phyloP scores from a whole-genome alignment of 352 stramenopile species.

The Phytophthora ramorum region DNA sequence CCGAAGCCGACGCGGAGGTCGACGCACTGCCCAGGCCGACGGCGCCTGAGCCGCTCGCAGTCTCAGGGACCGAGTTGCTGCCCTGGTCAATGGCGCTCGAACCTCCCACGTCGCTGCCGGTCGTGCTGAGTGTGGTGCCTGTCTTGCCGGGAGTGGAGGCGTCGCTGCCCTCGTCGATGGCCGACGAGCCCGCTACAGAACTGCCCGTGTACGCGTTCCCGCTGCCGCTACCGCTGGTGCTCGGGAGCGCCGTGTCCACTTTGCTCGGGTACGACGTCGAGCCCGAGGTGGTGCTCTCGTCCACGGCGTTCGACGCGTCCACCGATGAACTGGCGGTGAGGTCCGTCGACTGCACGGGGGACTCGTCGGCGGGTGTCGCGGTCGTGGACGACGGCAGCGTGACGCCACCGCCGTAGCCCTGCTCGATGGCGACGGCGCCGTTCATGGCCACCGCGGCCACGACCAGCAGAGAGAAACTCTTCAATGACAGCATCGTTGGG shows the following conservation, averaged over 20 bases:
- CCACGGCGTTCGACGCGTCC: slow-evolving; percentile 15
- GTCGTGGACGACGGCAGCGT: slow-evolving; percentile 17
- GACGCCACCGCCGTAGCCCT: slow-evolving; percentile 31
- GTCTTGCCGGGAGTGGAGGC: slow-evolving; percentile 9
- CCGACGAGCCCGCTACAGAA: slow-evolving; percentile 19
- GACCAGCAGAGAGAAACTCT: slow-evolving; percentile 29
- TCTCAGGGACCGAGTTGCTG: slow-evolving; percentile 13
- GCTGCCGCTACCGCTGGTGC: slow-evolving; percentile 15
- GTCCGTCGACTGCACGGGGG: slow-evolving; percentile 12
- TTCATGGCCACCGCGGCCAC: slow-evolving; percentile 32
- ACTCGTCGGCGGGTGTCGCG: slow-evolving; percentile 17
- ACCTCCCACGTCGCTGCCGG: slow-evolving; percentile 19
- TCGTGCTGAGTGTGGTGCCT: slow-evolving; percentile 12
- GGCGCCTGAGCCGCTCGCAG: slow-evolving; percentile 5
- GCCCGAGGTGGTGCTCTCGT: slow-evolving; percentile 5
- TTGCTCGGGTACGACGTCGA: slow-evolving; percentile 18
- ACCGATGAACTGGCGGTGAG: slow-evolving; percentile 9
- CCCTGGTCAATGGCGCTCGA: slow-evolving; percentile 21
- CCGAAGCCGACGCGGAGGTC: slow-evolving; percentile 16
- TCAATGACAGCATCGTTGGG: slow-evolving; percentile 29
- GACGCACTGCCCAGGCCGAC: slow-evolving; percentile 6
- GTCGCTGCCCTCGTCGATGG: slow-evolving; percentile 14
- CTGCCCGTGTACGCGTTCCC: slow-evolving; percentile 13
- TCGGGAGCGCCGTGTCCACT: slow-evolving; percentile 25
- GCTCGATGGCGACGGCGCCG: slow-evolving; percentile 21